Evolutionary conservation across 768 basidiomycete genomes (phyloP).

Genomic region (Artomyces pyxidatus): DNA sequence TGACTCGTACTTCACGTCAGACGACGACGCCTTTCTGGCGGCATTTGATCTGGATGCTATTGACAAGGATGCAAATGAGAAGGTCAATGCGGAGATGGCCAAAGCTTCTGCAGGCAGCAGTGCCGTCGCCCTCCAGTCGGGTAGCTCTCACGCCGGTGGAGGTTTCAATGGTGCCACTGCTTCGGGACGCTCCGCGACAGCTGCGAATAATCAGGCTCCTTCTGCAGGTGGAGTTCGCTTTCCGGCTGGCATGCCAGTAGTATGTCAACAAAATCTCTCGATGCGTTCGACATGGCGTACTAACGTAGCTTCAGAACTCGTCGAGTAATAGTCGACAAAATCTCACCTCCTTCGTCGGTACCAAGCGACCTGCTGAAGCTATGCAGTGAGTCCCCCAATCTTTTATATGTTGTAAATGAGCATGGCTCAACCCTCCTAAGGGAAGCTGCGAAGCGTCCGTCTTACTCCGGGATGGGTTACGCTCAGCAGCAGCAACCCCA

Average conservation of each 20-base stretch:
- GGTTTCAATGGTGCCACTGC: no score
- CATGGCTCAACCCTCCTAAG: background rate
- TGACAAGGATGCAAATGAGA: slow-evolving; percentile 13
- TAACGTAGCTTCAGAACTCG: background rate
- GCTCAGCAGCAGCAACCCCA: no score
- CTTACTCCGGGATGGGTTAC: background rate
- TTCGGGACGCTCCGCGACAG: no score
- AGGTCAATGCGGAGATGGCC: background rate
- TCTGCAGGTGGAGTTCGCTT: background rate
- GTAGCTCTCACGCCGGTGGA: background rate
- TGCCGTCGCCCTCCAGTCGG: background rate
- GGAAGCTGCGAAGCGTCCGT: slow-evolving; percentile 1
- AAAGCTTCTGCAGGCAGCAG: background rate
- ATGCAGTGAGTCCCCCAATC: slow-evolving; percentile 4
- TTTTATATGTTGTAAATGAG: background rate
- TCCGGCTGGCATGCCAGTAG: background rate
- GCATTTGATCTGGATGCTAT: slow-evolving; percentile 39
- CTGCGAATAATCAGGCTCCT: background rate
- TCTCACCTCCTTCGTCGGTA: background rate
- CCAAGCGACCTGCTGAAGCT: slow-evolving; percentile 11
- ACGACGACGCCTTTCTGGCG: slow-evolving; percentile 62
- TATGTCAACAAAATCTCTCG: background rate
- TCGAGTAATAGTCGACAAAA: background rate
- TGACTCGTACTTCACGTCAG: slow-evolving; percentile 47
- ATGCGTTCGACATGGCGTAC: background rate